A percentile compares a stretch with the other conserved stretches of the same genome.
Evolutionary conservation across 2,329 filamentous ascomycete genomes (phyloP).

Genomic region (Fusarium guadeloupense): DNA sequence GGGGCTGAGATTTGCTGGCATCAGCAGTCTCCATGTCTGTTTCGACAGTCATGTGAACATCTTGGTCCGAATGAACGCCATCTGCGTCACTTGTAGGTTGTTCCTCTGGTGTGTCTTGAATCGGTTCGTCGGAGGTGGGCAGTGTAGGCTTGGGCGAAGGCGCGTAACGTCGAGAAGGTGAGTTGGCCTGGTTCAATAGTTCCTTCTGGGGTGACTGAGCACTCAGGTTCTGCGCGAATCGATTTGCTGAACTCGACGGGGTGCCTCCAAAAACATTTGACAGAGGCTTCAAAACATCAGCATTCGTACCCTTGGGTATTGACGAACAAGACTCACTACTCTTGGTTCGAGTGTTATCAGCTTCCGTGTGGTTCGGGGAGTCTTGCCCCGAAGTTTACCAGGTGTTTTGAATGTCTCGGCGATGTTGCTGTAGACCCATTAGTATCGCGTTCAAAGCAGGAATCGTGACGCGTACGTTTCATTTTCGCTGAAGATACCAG

Average conservation of each 20-base stretch:
- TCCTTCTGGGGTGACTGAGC: slow-evolving; percentile 63
- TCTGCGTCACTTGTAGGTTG: slow-evolving; percentile 10
- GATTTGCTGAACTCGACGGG: slow-evolving; percentile 63
- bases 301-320: neutral
- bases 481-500: slow-evolving; percentile 87
- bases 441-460: slow-evolving; percentile 15
- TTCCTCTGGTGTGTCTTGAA: slow-evolving; percentile 7
- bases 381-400: slow-evolving; percentile 83
- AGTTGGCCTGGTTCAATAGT: slow-evolving; percentile 48
- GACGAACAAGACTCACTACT: slow-evolving; percentile 62
- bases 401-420: slow-evolving; percentile 96
- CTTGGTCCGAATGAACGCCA: slow-evolving; percentile 16
- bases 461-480: slow-evolving; percentile 70
- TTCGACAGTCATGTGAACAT: slow-evolving; percentile 12
- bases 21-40: neutral
- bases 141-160: slow-evolving; percentile 45
- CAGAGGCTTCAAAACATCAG: slow-evolving; percentile 60
- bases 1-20: slow-evolving; percentile 25
- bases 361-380: slow-evolving; percentile 76
- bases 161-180: slow-evolving; percentile 45
- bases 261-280: slow-evolving; percentile 67
- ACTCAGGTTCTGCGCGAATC: slow-evolving; percentile 60
- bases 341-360: slow-evolving; percentile 65
- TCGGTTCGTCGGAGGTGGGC: slow-evolving; percentile 11
- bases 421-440: slow-evolving; percentile 71